Conservation (phyloP, 176 grass and related monocot genomes). For the Raddia guianensis region DNA sequence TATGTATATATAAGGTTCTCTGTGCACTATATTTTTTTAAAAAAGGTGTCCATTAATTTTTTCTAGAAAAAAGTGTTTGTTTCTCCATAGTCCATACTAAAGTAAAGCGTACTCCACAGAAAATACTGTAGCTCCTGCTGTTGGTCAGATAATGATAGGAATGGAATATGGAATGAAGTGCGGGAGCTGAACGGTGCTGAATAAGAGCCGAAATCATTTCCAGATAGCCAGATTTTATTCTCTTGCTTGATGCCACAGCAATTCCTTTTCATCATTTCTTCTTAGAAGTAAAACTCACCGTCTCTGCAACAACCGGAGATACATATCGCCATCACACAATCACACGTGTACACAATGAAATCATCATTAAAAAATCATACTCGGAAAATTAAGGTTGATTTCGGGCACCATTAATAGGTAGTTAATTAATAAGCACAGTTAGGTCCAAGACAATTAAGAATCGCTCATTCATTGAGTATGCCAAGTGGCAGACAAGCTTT, state of each 20-base stretch:
- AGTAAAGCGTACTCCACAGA: not conserved
- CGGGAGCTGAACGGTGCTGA: not conserved
- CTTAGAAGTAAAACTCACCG: too few relatives aligned
- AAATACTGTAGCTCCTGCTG: not conserved
- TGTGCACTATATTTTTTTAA: too few relatives aligned
- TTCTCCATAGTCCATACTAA: not conserved
- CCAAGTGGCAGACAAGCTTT: slow-evolving; percentile 17
- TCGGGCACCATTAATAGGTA: not conserved
- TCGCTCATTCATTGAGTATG: not conserved
- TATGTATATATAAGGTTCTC: too few relatives aligned
- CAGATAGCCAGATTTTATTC: too few relatives aligned
- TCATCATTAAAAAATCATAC: not conserved
- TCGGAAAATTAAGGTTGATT: not conserved
- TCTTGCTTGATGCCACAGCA: not conserved
- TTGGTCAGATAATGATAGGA: not conserved
- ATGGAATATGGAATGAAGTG: slow-evolving; percentile 20
- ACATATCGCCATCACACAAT: too few relatives aligned
- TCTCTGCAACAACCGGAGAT: too few relatives aligned
- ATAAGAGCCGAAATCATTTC: not conserved
- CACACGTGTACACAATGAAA: too few relatives aligned
- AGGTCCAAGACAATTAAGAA: not conserved
- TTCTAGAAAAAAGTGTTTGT: not conserved
- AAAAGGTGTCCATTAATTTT: too few relatives aligned
- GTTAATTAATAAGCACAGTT: not conserved
- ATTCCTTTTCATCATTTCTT: not conserved